Evolutionary conservation across 2,329 filamentous ascomycete genomes (phyloP).

Genomic region (Epichloe uncinata): DNA sequence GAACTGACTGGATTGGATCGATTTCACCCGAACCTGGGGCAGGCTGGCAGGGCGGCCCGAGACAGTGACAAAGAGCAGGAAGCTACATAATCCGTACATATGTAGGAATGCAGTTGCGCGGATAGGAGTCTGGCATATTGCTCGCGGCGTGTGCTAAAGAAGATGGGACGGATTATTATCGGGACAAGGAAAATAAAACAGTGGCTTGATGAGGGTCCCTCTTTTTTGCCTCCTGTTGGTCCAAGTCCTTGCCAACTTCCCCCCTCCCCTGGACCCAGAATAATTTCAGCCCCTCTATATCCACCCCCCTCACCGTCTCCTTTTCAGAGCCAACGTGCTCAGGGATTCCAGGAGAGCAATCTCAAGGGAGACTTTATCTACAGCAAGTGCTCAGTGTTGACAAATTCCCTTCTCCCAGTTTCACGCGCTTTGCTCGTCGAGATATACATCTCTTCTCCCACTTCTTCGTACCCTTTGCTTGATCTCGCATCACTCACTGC

Average conservation of each 20-base stretch:
- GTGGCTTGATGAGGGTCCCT: background rate
- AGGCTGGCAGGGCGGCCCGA: background rate
- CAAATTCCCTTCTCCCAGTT: constrained; percentile 12
- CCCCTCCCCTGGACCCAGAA: constrained; percentile 17
- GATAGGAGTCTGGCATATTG: background rate
- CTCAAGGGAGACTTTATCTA: constrained; percentile 11
- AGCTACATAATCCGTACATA: no score
- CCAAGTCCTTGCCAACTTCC: background rate
- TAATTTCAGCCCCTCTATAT: constrained; percentile 27
- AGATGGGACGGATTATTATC: no score
- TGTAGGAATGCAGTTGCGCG: background rate
- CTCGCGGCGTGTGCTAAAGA: no score
- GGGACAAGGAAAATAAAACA: background rate
- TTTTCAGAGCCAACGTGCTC: constrained; percentile 9
- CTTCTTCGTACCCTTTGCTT: background rate
- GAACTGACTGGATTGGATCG: background rate
- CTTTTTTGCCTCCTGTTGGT: background rate
- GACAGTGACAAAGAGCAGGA: background rate
- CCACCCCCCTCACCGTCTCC: constrained; percentile 13
- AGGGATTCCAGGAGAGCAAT: constrained; percentile 4
- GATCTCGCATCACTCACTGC: constrained; percentile 5
- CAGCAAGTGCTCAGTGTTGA: constrained; percentile 15
- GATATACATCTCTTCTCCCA: constrained; percentile 2
- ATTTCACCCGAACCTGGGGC: background rate
- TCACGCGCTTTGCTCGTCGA: constrained; percentile 10